A percentile compares a stretch with the other conserved stretches of the same genome.
Evolutionary conservation across 176 grass and related monocot species (phyloP).

Genomic region (Metroxylon sagu): DNA sequence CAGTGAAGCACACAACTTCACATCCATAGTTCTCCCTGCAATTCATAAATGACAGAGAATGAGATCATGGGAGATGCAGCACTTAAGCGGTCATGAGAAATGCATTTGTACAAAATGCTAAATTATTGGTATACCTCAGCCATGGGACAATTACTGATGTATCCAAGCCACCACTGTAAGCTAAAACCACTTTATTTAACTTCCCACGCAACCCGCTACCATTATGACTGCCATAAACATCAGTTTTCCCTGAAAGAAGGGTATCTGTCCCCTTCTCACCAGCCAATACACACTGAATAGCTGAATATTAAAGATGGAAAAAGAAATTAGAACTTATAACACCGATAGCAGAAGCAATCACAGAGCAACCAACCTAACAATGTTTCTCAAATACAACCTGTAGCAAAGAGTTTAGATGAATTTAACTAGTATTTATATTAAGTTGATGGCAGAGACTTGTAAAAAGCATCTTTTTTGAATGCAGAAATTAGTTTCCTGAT

Average conservation of each 20-base stretch:
- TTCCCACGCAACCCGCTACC: constrained; percentile 49
- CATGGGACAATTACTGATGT: constrained; percentile 97
- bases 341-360: no score
- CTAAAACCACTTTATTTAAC: constrained; percentile 92
- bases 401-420: no score
- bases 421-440: no score
- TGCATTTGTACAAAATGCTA: no score
- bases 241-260: constrained; percentile 5
- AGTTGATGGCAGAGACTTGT: no score
- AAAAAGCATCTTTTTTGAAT: no score
- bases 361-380: no score
- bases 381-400: no score
- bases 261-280: constrained; percentile 31
- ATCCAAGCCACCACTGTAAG: constrained; percentile 95
- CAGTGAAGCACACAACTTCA: constrained; percentile 96
- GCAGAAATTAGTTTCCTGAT: no score
- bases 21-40: constrained; percentile 94
- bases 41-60: constrained; percentile 13
- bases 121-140: constrained; percentile 47
- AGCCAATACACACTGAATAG: constrained; percentile 44
- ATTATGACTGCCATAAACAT: constrained; percentile 18
- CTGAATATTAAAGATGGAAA: constrained; percentile 23
- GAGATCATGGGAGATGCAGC: no score
- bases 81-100: no score
- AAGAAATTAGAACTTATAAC: no score